Evolutionary conservation across 148 eudicot species (phyloP), one percentile per base, ranked within the genome.

Genomic region (Selenicereus undatus): DNA sequence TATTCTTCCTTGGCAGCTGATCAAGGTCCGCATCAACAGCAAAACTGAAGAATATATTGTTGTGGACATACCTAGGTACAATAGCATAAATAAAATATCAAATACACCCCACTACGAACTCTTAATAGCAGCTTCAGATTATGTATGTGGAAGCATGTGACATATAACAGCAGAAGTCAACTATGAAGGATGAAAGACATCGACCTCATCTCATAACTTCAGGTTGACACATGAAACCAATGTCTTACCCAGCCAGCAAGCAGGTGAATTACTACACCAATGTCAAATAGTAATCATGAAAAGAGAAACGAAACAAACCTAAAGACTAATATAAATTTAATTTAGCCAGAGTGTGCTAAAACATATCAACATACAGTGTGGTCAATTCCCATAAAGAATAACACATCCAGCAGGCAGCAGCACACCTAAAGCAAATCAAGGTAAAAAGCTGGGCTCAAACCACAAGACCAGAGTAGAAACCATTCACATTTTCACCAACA

Each of bases 31-130:
- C 88, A 85, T 97, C 99, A 86, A 97, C 93, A 83, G 99, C 98
- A 86, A 97, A 97, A 83, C 99, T 97, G 89, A 92, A 97, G 93
- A 97, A 97, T 92, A 97, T 97, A 80, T 94, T 97, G 92, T 97
- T 97, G 93, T 97, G 99, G 62, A 97, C 99, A 85, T 97, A 97
- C 99, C 99, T 97, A 84, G 70, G 68, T 87, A 30, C 42, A 77
- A 68, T 62, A 79, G 70, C 52, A 48, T 48, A 64, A 76, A 86
- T 10, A 82, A 36, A 72, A 76, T 24, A 21, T 22, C 8, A 66
- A 66, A 35, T 30, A 43, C 30, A 81, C 48, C 58, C 20, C 60
- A 48, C 21, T 74, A 50, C 16, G 2, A 29, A 26, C 1, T 69
- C 58, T 39, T 32, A 83, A 71, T 17, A 72, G 48, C 32, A 76